Percentiles rank a stretch among this genome's conserved stretches.
Evolutionary conservation across 108 stramenopile genomes (phyloP).

Genomic region (Skeletonema tropicum): DNA sequence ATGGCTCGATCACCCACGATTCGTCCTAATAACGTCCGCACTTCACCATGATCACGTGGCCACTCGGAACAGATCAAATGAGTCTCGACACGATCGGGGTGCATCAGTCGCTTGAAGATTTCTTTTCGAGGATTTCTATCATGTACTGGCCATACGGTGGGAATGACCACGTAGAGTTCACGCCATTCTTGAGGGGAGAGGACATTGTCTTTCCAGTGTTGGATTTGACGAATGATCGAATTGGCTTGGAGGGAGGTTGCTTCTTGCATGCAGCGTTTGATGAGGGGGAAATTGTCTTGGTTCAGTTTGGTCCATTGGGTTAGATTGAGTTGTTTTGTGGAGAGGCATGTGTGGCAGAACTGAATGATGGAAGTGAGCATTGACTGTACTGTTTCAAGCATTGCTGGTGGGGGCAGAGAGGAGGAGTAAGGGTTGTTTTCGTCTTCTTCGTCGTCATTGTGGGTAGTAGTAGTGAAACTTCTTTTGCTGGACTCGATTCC

Average conservation of each 20-base stretch:
- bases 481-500: background rate
- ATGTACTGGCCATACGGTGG: conserved; percentile 18
- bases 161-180: conserved; percentile 28
- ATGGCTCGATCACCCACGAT: conserved; percentile 25
- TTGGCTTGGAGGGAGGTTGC: conserved; percentile 20
- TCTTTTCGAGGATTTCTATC: conserved; percentile 19
- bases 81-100: conserved; percentile 3
- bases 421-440: background rate
- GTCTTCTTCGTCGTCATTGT: background rate
- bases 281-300: conserved; percentile 9
- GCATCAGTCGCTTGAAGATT: conserved; percentile 12
- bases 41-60: conserved; percentile 14
- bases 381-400: background rate
- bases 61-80: conserved; percentile 20
- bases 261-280: conserved; percentile 15
- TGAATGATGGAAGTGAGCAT: conserved; percentile 7
- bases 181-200: conserved; percentile 10
- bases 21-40: conserved; percentile 15
- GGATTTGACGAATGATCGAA: conserved; percentile 9
- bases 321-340: background rate
- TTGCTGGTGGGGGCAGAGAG: conserved; percentile 11
- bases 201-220: conserved; percentile 6
- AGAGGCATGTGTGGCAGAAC: background rate
- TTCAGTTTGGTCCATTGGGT: conserved; percentile 7
- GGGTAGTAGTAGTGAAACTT: no score